Conservation (phyloP, 106 monocot species). For the Dendrobium nobile region DNA sequence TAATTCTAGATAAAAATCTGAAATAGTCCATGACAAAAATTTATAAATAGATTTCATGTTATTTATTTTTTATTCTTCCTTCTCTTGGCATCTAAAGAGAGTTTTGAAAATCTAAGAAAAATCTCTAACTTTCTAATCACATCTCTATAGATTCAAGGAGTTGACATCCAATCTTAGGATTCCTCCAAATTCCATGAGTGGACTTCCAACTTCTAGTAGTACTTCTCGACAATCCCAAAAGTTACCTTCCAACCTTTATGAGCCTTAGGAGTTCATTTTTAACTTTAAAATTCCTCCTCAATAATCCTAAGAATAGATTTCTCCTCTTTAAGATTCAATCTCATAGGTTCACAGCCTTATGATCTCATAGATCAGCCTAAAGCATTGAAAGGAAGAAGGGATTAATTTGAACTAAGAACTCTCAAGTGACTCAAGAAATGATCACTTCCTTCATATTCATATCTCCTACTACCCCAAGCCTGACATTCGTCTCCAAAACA, state of each 20-base stretch:
- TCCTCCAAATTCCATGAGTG: not conserved
- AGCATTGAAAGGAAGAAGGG: not conserved
- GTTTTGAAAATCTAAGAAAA: not conserved
- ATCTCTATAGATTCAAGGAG: not conserved
- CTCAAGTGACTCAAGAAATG: not conserved
- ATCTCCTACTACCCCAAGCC: not conserved
- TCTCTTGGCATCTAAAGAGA: not conserved
- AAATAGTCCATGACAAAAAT: not conserved
- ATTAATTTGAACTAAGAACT: not conserved
- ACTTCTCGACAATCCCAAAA: not conserved
- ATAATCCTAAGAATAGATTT: not conserved
- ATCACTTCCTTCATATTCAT: not conserved
- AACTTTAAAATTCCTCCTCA: not conserved
- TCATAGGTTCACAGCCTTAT: not conserved
- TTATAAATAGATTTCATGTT: not conserved
- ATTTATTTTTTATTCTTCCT: not conserved
- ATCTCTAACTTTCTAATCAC: not conserved
- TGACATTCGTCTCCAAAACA: not conserved
- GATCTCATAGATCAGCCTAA: not conserved
- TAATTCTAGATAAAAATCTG: not conserved
- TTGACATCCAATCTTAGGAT: no score
- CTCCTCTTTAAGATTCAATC: not conserved
- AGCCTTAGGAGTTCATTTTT: not conserved
- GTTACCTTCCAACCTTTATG: not conserved
- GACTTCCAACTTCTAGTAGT: not conserved